These are phyloP conservation scores for Cornus suecica DNA, from an alignment of 148 eudicot species.

Conservation along the genomic window DNA sequence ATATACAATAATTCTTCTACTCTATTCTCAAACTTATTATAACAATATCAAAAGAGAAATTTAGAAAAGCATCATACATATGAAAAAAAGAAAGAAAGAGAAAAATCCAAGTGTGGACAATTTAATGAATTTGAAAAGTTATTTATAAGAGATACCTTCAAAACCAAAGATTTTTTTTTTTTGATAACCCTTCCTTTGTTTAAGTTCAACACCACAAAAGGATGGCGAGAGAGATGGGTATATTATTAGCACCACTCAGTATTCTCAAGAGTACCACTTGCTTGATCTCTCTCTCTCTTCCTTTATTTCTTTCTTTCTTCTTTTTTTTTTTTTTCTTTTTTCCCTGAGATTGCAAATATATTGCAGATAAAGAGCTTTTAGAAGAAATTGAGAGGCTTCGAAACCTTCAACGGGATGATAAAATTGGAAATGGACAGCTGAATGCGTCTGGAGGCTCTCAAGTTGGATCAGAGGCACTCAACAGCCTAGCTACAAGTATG, in stretches of 20 bases:
- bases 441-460: conserved; percentile 25
- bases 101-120: background rate
- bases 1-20: no score
- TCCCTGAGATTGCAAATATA: no score
- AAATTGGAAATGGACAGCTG: conserved; percentile 17
- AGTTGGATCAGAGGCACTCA: conserved; percentile 23
- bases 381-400: conserved; percentile 49
- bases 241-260: background rate
- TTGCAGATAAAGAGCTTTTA: conserved; percentile 49
- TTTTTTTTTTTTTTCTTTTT: no score
- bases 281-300: background rate
- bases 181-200: background rate
- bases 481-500: conserved; percentile 23
- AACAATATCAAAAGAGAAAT: background rate
- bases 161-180: no score
- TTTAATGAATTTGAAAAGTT: no score
- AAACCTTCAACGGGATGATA: conserved; percentile 29
- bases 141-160: no score
- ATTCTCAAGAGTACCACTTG: background rate
- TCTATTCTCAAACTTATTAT: no score
- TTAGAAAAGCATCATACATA: background rate
- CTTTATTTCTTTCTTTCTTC: no score
- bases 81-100: no score
- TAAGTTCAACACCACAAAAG: background rate
- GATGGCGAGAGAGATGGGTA: background rate